A percentile compares a stretch with the other conserved stretches of the same genome.
Conservation (phyloP, 805 yeast genomes). For the Candida piceae region DNA sequence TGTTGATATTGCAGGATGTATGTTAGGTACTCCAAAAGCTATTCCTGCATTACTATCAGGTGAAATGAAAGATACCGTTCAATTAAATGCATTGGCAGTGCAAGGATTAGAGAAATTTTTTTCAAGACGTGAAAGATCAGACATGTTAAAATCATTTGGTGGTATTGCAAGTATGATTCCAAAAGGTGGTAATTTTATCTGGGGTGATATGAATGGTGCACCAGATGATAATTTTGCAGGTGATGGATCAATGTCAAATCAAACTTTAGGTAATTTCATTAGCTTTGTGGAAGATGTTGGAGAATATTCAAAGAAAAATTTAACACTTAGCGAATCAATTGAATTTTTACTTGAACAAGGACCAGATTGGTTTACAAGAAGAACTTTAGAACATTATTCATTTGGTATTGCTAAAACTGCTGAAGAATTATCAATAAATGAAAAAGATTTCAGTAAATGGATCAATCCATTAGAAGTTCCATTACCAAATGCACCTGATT, state of each 20-base stretch:
- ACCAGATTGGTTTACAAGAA: slow-evolving; percentile 69
- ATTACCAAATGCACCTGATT: slow-evolving; percentile 88
- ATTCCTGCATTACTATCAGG: slow-evolving; percentile 91
- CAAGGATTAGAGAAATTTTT: slow-evolving; percentile 93
- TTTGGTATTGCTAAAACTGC: slow-evolving; percentile 64
- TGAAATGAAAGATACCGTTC: slow-evolving; percentile 97
- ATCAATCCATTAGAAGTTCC: slow-evolving; percentile 90
- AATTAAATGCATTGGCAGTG: slow-evolving; percentile 85
- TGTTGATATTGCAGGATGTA: slow-evolving; percentile 86
- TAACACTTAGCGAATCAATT: slow-evolving; percentile 64
- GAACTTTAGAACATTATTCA: slow-evolving; percentile 70
- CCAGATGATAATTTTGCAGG: slow-evolving; percentile 57
- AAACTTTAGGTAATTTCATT: slow-evolving; percentile 69
- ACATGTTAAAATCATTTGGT: slow-evolving; percentile 82
- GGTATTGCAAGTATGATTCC: slow-evolving; percentile 96
- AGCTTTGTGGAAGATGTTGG: slow-evolving; percentile 49
- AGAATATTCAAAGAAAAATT: slow-evolving; percentile 40
- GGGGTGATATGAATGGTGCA: slow-evolving; percentile 71
- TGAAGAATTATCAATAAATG: slow-evolving; percentile 57
- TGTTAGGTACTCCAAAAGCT: slow-evolving; percentile 91
- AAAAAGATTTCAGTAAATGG: slow-evolving; percentile 79
- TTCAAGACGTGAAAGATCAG: slow-evolving; percentile 82
- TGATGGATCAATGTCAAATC: slow-evolving; percentile 14
- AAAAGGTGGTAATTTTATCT: slow-evolving; percentile 84
- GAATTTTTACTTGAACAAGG: slow-evolving; percentile 58